Evolutionary conservation across 1,284 basidiomycete species (phyloP), one percentile per base, ranked within the genome.

Genomic region (Prillingera fragicola): DNA sequence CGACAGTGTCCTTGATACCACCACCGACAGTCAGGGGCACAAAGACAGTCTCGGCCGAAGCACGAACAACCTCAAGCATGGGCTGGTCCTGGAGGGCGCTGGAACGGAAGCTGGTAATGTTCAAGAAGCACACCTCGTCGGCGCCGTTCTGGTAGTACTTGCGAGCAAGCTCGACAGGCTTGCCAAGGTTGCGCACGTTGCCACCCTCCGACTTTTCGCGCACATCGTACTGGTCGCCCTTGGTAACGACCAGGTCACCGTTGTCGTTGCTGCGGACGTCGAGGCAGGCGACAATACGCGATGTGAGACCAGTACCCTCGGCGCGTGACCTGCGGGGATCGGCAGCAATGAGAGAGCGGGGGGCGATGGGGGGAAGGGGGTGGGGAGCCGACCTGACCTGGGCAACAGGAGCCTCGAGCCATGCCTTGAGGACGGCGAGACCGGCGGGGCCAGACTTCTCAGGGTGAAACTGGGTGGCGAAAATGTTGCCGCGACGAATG

Each of bases 21-120:
- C 95, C 95, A 25, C 95, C 95, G 56, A 99, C 94, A 15, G 95
- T 98, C 40, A 99, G 80, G n/a, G 95, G 95, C 2, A 99, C 91
- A 67, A 95, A 98, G 38, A 97, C 82, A 39, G 82, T 81, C 67
- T 88, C 82, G 0, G 95, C 92, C 0, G 92, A 87, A 1, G 83
- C 82, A 43, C 86, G 83, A 39, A 98, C 87, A 58, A 99, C 86
- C 33, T 88, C 84, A 43, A 99, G 80, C 95, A 99, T 98, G 1
- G 95, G 95, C 71, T 98, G 95, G 72, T 98, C 95, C 42, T 78
- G 82, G 32, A 99, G 77, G 1, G 95, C 91, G 7, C 89, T 96
- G 55, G 87, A 85, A 50, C 95, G 87, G 81, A 99, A 99, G 43
- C 92, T 96, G 8, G 95, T 99, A 75, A 99, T 99, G 74, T 99